These are phyloP conservation scores for Cetraspora pellucida DNA, from an alignment of 192 early-diverging fungal genomes.

Conservation along the genomic window DNA sequence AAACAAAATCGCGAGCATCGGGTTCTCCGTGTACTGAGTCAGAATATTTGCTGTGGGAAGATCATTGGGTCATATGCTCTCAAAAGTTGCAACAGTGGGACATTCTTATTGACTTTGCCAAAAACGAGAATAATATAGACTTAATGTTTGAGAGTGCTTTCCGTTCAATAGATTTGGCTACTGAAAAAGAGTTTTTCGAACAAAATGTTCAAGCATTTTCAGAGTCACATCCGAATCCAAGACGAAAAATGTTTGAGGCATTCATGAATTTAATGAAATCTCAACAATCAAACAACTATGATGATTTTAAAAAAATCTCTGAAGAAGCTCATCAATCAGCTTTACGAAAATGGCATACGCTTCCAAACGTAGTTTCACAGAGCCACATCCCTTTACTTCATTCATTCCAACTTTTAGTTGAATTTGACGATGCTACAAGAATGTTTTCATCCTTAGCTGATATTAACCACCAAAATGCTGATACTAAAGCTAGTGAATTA, in stretches of 20 bases:
- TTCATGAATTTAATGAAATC: slow-evolving; percentile 77
- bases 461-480: slow-evolving; percentile 49
- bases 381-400: slow-evolving; percentile 89
- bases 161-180: slow-evolving; percentile 92
- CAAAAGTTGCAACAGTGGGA: slow-evolving; percentile 98
- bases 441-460: slow-evolving; percentile 90
- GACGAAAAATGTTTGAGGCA: slow-evolving; percentile 86
- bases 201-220: slow-evolving; percentile 64
- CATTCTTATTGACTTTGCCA: slow-evolving; percentile 87
- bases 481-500: slow-evolving; percentile 82
- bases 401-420: slow-evolving; percentile 95
- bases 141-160: slow-evolving; percentile 91
- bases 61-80: slow-evolving; percentile 91
- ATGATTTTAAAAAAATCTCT: slow-evolving; percentile 77
- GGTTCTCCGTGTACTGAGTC: slow-evolving; percentile 88
- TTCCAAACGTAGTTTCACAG: slow-evolving; percentile 83
- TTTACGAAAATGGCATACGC: slow-evolving; percentile 86
- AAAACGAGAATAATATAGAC: slow-evolving; percentile 85
- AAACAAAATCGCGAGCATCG: slow-evolving; percentile 85
- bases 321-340: slow-evolving; percentile 85
- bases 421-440: slow-evolving; percentile 88
- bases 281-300: slow-evolving; percentile 59
- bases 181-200: slow-evolving; percentile 77
- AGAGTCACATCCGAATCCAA: slow-evolving; percentile 59
- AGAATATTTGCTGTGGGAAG: slow-evolving; percentile 97